Evolutionary conservation across 148 eudicot genomes (phyloP).

Genomic region (Oxyria digyna): DNA sequence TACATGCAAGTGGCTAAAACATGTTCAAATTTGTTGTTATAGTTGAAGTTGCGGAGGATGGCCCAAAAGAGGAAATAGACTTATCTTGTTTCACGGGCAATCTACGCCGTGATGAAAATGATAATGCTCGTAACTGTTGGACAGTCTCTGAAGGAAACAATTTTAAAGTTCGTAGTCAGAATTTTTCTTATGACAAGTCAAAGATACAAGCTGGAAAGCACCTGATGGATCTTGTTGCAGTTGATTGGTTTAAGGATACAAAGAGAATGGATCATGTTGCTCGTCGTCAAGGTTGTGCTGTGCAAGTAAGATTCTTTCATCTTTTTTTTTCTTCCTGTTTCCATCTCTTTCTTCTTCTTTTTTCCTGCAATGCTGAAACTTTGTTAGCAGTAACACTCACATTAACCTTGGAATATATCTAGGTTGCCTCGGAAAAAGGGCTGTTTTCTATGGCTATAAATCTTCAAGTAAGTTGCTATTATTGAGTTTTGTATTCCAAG

Average conservation of each 20-base stretch:
- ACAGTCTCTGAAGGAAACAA: conserved; percentile 79
- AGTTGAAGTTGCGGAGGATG: conserved; percentile 61
- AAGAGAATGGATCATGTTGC: conserved; percentile 96
- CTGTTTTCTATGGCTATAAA: conserved; percentile 64
- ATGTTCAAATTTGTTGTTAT: not conserved
- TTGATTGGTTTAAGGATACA: conserved; percentile 88
- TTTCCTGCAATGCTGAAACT: not conserved
- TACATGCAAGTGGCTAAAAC: conserved; percentile 4
- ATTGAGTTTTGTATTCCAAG: conserved; percentile 2
- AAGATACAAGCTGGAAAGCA: conserved; percentile 89
- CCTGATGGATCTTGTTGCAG: conserved; percentile 93
- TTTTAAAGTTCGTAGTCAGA: conserved; percentile 87
- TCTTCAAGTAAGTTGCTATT: conserved; percentile 70
- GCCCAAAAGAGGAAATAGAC: conserved; percentile 52
- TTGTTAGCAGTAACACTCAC: not conserved
- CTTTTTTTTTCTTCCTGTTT: no score
- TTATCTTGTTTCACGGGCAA: conserved; percentile 76
- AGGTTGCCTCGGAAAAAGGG: conserved; percentile 95
- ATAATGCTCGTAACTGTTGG: conserved; percentile 89
- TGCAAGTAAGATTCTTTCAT: conserved; percentile 47
- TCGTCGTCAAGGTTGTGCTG: conserved; percentile 86
- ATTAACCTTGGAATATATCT: conserved; percentile 2
- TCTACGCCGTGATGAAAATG: conserved; percentile 61
- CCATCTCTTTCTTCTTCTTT: not conserved
- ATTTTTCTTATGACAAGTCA: conserved; percentile 61